Percentiles rank a stretch among this genome's conserved stretches.
Evolutionary conservation across 768 basidiomycete genomes (phyloP).

Genomic region (Boletus tomentosulus): DNA sequence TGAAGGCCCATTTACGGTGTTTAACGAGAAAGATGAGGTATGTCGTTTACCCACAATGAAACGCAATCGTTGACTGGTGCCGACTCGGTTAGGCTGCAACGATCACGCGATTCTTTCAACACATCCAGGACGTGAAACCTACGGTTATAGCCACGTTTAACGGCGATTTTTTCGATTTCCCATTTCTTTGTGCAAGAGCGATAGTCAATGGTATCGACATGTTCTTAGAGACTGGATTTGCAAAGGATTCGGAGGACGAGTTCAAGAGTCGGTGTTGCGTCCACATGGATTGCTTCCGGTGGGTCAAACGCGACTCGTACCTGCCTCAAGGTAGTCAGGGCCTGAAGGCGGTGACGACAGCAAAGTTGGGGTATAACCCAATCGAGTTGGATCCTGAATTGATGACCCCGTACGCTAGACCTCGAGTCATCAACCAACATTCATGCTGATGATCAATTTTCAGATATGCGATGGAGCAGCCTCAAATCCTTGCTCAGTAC

Average conservation of each 20-base stretch:
- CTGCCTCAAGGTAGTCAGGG: conserved; percentile 98
- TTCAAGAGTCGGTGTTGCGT: conserved; percentile 90
- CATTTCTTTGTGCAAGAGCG: conserved; percentile 85
- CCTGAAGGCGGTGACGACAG: conserved; percentile 93
- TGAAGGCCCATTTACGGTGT: conserved; percentile 92
- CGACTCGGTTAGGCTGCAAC: conserved; percentile 58
- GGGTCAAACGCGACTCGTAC: conserved; percentile 99
- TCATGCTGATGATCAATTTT: background rate
- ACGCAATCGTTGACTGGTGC: background rate
- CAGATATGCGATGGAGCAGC: conserved; percentile 95
- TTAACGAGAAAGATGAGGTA: conserved; percentile 93
- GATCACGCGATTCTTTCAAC: conserved; percentile 86
- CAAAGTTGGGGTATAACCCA: conserved; percentile 94
- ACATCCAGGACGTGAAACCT: conserved; percentile 89
- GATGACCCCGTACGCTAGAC: conserved; percentile 87
- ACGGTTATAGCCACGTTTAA: conserved; percentile 99
- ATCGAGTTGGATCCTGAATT: conserved; percentile 97
- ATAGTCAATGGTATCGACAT: conserved; percentile 91
- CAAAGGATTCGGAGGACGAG: conserved; percentile 88
- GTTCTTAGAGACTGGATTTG: conserved; percentile 92
- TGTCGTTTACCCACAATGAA: conserved; percentile 8
- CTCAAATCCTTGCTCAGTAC: conserved; percentile 91
- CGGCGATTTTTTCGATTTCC: conserved; percentile 99
- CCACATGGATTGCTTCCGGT: conserved; percentile 99
- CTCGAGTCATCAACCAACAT: background rate